Evolutionary conservation across 2,329 filamentous ascomycete species (phyloP).

Genomic region (Beauveria asiatica): DNA sequence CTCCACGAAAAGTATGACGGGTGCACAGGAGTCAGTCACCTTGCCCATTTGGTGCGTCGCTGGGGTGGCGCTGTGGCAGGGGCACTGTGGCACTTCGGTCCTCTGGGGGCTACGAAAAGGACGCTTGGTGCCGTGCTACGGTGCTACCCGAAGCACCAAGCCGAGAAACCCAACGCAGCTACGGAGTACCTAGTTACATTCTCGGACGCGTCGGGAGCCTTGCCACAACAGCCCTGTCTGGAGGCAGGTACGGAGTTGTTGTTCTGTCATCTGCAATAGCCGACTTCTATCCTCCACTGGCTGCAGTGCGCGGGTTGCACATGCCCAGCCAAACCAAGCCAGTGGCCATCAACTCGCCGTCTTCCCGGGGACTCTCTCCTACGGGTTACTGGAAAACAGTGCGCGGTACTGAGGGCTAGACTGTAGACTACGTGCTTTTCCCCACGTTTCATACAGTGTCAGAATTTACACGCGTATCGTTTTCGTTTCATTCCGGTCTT

Average conservation of each 20-base stretch:
- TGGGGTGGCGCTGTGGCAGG: not conserved
- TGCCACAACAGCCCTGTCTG: slow-evolving; percentile 2
- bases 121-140: not conserved
- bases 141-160: too few relatives aligned
- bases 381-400: not conserved
- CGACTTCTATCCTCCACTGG: not conserved
- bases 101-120: not conserved
- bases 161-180: not conserved
- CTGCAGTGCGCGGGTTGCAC: not conserved
- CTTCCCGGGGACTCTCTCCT: not conserved
- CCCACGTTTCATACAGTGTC: not conserved
- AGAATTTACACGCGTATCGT: not conserved
- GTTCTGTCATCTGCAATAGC: not conserved
- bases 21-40: slow-evolving; percentile 1
- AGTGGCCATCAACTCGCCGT: not conserved
- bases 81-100: not conserved
- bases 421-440: not conserved
- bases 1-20: slow-evolving; percentile 12
- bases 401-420: not conserved
- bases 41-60: slow-evolving; percentile 7
- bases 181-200: too few relatives aligned
- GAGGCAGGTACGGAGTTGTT: too few relatives aligned
- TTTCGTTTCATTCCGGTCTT: slow-evolving; percentile 1
- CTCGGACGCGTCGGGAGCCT: slow-evolving; percentile 3
- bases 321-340: not conserved